phyloP scores from a whole-genome alignment of 768 basidiomycete species.

The Boletales sp. region DNA sequence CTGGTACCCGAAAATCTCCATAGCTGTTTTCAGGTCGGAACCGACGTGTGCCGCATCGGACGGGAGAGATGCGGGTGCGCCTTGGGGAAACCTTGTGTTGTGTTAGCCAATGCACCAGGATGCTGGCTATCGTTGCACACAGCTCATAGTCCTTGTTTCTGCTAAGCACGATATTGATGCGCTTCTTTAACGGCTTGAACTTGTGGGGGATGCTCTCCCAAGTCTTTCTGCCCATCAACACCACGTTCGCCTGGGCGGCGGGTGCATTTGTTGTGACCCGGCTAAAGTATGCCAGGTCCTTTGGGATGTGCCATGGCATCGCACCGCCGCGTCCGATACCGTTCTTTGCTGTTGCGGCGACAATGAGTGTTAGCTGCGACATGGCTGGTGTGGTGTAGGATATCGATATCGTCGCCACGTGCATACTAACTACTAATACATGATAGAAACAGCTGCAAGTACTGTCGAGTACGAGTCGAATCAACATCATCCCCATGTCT shows the following conservation, averaged over 20 bases:
- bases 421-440: too few relatives aligned
- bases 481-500: conserved; percentile 51
- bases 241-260: conserved; percentile 57
- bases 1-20: conserved; percentile 9
- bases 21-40: conserved; percentile 17
- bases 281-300: conserved; percentile 93
- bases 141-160: conserved; percentile 54
- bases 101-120: conserved; percentile 6
- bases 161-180: conserved; percentile 78
- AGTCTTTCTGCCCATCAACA: conserved; percentile 95
- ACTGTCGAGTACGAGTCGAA: too few relatives aligned
- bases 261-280: conserved; percentile 65
- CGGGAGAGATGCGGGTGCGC: background rate
- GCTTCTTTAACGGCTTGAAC: conserved; percentile 73
- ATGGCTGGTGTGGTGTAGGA: conserved; percentile 30
- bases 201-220: conserved; percentile 95
- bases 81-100: conserved; percentile 11
- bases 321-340: conserved; percentile 78
- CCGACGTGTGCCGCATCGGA: conserved; percentile 29
- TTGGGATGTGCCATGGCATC: conserved; percentile 87
- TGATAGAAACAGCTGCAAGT: too few relatives aligned
- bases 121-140: conserved; percentile 40
- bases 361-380: conserved; percentile 82
- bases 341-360: conserved; percentile 83
- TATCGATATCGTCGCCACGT: too few relatives aligned